Percentiles rank a stretch among this genome's conserved stretches.
Evolutionary conservation across 371 early-diverging fungal species (phyloP).

Genomic region (Phascolomyces articulosus): DNA sequence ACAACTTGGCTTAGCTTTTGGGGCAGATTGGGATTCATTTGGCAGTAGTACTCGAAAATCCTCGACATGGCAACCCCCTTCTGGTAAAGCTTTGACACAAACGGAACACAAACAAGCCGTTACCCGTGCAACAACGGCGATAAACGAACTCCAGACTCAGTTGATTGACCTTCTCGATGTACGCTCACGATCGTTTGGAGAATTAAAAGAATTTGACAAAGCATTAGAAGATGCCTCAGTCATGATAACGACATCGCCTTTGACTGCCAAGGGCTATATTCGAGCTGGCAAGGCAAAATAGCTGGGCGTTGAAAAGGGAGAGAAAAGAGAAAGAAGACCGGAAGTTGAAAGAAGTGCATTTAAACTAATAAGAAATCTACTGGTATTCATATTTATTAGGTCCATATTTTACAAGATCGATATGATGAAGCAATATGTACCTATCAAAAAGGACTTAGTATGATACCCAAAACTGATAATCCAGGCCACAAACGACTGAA

Average conservation of each 20-base stretch:
- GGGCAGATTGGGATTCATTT: neutral
- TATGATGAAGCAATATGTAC: constrained; percentile 2
- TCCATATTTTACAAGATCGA: neutral
- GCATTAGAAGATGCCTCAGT: constrained; percentile 2
- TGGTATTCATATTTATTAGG: neutral
- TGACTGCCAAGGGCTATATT: neutral
- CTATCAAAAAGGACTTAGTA: constrained; percentile 1
- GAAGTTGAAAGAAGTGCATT: too few species aligned
- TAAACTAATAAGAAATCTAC: too few species aligned
- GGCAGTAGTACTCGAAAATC: constrained; percentile 1
- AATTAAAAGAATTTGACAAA: neutral
- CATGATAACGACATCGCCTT: neutral
- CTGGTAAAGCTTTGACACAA: constrained; percentile 2
- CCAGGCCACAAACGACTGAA: neutral
- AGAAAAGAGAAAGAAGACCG: too few species aligned
- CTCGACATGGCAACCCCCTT: neutral
- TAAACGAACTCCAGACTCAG: neutral
- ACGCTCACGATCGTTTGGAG: neutral
- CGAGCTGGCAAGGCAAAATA: constrained; percentile 1
- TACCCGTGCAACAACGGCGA: neutral
- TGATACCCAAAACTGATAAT: neutral
- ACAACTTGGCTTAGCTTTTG: constrained; percentile 4
- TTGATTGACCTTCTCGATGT: constrained; percentile 9
- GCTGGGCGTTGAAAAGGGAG: neutral
- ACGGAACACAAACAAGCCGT: constrained; percentile 1